Percentiles rank a stretch among this genome's conserved stretches.
Evolutionary conservation across 2,329 filamentous ascomycete genomes (phyloP).

Genomic region (Lojkania enalia): DNA sequence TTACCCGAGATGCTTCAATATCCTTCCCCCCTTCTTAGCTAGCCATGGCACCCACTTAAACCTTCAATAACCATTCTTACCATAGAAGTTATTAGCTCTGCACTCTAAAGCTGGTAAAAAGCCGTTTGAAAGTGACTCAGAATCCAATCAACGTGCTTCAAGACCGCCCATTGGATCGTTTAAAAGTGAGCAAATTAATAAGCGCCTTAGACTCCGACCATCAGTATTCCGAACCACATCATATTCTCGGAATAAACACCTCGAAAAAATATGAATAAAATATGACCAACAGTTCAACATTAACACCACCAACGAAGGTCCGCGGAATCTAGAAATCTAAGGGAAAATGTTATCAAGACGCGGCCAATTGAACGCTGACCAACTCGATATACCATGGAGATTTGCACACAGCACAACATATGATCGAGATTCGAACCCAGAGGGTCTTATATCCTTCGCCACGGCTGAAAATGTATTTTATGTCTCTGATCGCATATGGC

Average conservation of each 20-base stretch:
- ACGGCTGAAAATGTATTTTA: slow-evolving; percentile 27
- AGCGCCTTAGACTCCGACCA: not conserved
- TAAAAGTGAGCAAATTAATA: slow-evolving; percentile 3
- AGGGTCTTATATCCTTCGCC: slow-evolving; percentile 28
- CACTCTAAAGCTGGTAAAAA: no score
- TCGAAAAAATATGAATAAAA: not conserved
- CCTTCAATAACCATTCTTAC: no score
- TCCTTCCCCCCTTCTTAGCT: no score
- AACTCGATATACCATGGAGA: slow-evolving; percentile 8
- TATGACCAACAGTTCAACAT: not conserved
- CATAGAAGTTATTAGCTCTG: no score
- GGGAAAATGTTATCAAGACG: slow-evolving; percentile 8
- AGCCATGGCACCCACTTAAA: no score
- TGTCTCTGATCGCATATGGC: not conserved
- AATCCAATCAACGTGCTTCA: no score
- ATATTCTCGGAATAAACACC: not conserved
- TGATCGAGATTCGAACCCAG: slow-evolving; percentile 24
- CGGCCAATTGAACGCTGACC: slow-evolving; percentile 3
- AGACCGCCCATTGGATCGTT: no score
- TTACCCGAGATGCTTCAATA: no score
- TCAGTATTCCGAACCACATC: not conserved
- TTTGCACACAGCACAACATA: slow-evolving; percentile 14
- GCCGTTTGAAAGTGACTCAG: no score
- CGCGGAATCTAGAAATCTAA: not conserved
- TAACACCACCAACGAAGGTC: not conserved